Conservation (phyloP, 192 early-diverging fungal genomes). For the Dissophora ornata region DNA sequence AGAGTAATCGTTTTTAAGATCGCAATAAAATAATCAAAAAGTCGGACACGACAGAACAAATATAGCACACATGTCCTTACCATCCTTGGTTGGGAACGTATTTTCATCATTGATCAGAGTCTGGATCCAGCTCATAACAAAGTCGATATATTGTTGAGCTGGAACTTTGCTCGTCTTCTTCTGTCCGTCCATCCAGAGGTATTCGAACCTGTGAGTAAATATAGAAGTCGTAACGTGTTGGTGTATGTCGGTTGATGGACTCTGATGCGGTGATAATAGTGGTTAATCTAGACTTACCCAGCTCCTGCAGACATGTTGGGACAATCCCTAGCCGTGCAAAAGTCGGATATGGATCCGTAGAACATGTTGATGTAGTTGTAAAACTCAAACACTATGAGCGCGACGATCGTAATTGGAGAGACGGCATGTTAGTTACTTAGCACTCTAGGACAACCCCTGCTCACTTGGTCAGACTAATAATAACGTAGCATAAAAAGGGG, state of each 20-base stretch:
- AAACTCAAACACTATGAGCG: slow-evolving; percentile 95
- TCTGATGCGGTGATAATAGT: no score
- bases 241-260: background rate
- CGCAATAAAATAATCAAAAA: no score
- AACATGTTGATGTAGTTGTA: slow-evolving; percentile 93
- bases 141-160: slow-evolving; percentile 97
- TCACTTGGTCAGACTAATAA: background rate
- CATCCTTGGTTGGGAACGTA: slow-evolving; percentile 93
- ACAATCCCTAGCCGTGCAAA: slow-evolving; percentile 85
- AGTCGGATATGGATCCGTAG: slow-evolving; percentile 89
- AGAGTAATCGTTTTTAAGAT: background rate
- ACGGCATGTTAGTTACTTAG: background rate
- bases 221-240: background rate
- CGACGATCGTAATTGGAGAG: no score
- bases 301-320: slow-evolving; percentile 89
- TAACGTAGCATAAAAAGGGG: background rate
- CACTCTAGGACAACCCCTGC: background rate
- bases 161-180: slow-evolving; percentile 82
- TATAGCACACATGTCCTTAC: no score
- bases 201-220: slow-evolving; percentile 71
- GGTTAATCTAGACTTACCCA: slow-evolving; percentile 55
- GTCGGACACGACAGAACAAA: no score
- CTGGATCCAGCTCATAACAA: slow-evolving; percentile 88
- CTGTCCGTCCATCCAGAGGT: slow-evolving; percentile 91
- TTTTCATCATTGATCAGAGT: slow-evolving; percentile 88